Evolutionary conservation across 2,329 filamentous ascomycete species (phyloP), one percentile per base, ranked within the genome.

Genomic region (Botrytis squamosa): DNA sequence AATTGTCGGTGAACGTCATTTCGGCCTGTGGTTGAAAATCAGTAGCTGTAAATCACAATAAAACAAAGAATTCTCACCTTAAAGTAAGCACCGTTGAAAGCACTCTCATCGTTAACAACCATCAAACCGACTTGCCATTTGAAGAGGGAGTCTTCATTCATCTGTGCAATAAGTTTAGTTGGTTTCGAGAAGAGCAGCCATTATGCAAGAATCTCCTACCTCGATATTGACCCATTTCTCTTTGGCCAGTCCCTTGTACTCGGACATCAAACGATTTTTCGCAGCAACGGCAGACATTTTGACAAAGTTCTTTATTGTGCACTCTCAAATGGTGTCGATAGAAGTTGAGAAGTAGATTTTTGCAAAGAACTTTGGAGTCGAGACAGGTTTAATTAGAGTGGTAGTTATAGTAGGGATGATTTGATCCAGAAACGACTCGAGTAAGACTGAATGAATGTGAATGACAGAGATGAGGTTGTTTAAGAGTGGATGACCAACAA

Each of bases 171-270:
- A 9, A 49, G 5, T 75, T 80, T 67, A 14, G 75, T 80, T 62
- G 79, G 75, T 40, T 49, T 44, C 6, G 16, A 33, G 33, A 42
- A 29, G 8, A 18, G 40, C 18, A 42, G 25, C 14, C n/a, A 57
- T 20, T 7, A 18, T 42, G 18, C 44, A 64, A 25, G 29, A 60
- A 36, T 25, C n/a, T 60, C 88, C 75, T 83, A 94, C 93, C 82
- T 97, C 92, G 77, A 98, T 93, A 79, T 95, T 90, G 29, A 97
- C 92, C 95, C 95, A 99, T 82, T 93, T 94, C 86, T 98, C 95
- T 83, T 96, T 94, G 72, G 89, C 87, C 59, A 98, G 88, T 63
- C 89, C 87, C 83, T 92, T 92, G 84, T 93, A 90, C 86, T 98
- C 95, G 78, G 92, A 92, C 92, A 97, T 94, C 73, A 98, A 87